A percentile compares a stretch with the other conserved stretches of the same genome.
phyloP scores from a whole-genome alignment of 345 rosid species.

The Camelina neglecta region DNA sequence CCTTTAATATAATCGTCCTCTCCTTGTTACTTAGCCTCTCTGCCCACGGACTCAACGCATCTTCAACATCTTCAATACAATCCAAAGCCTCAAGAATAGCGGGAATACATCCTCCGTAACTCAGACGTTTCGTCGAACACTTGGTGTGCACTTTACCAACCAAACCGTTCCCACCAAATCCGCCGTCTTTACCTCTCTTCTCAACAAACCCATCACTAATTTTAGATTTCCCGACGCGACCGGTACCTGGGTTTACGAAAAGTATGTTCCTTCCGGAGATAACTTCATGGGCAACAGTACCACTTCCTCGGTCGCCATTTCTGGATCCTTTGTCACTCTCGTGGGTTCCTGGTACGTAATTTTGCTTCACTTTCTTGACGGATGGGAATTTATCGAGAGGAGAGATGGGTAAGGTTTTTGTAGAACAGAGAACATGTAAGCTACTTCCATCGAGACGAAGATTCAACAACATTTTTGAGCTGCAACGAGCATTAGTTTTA shows the following conservation, averaged over 20 bases:
- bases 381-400: slow-evolving; percentile 49
- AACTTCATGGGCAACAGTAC: slow-evolving; percentile 41
- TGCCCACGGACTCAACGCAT: slow-evolving; percentile 82
- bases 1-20: slow-evolving; percentile 87
- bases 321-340: slow-evolving; percentile 35
- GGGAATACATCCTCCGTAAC: slow-evolving; percentile 74
- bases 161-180: slow-evolving; percentile 9
- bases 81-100: slow-evolving; percentile 75
- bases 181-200: slow-evolving; percentile 28
- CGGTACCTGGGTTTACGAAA: slow-evolving; percentile 47
- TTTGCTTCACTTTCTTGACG: slow-evolving; percentile 41
- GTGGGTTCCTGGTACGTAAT: slow-evolving; percentile 44
- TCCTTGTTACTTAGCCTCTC: slow-evolving; percentile 73
- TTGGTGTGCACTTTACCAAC: slow-evolving; percentile 54
- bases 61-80: slow-evolving; percentile 59
- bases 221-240: slow-evolving; percentile 17
- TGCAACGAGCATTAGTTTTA: slow-evolving; percentile 24
- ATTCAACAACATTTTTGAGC: slow-evolving; percentile 60
- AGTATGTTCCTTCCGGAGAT: slow-evolving; percentile 38
- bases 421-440: slow-evolving; percentile 53
- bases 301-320: slow-evolving; percentile 37
- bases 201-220: slow-evolving; percentile 30
- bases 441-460: slow-evolving; percentile 55
- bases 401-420: slow-evolving; percentile 53
- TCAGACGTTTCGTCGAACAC: slow-evolving; percentile 80